Conservation (phyloP, 805 yeast species). For the Starmerella stellata region DNA sequence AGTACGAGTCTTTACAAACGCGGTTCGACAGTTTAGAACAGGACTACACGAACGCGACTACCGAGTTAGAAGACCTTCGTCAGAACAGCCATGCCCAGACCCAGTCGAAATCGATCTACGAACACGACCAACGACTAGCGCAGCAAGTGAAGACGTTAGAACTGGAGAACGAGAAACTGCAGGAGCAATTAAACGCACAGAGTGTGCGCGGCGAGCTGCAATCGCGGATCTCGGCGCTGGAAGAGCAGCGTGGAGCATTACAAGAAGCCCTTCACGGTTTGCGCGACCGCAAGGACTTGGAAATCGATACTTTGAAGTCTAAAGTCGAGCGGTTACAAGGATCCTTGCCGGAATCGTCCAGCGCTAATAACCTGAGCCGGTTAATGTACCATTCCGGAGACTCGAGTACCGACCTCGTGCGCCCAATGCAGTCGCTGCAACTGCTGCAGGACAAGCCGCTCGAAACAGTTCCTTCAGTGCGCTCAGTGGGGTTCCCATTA, state of each 20-base stretch:
- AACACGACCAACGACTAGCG: conserved; percentile 17
- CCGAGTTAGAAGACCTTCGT: neutral
- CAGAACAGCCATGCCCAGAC: conserved; percentile 1
- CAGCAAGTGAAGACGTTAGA: conserved; percentile 21
- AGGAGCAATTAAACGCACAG: conserved; percentile 19
- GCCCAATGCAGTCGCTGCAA: neutral
- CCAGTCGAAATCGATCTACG: conserved; percentile 4
- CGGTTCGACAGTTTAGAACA: conserved; percentile 16
- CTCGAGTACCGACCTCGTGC: neutral
- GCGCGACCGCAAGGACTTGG: conserved; percentile 26
- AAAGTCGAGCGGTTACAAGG: conserved; percentile 20
- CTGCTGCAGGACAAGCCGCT: neutral
- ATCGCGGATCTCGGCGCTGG: conserved; percentile 22
- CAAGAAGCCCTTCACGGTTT: conserved; percentile 27
- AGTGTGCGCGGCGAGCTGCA: conserved; percentile 21
- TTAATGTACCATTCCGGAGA: neutral
- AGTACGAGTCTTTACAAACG: conserved; percentile 17
- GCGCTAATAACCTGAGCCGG: neutral
- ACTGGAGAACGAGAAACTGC: conserved; percentile 21
- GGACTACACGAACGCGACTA: conserved; percentile 1
- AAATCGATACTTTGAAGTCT: conserved; percentile 19
- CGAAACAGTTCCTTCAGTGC: neutral
- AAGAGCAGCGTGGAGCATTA: conserved; percentile 25
- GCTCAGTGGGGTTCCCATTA: neutral
- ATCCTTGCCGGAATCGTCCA: neutral